A percentile compares a stretch with the other conserved stretches of the same genome.
Conservation (phyloP, 225 moss, liverwort and hornwort species). For the Pseudoscleropodium purum region DNA sequence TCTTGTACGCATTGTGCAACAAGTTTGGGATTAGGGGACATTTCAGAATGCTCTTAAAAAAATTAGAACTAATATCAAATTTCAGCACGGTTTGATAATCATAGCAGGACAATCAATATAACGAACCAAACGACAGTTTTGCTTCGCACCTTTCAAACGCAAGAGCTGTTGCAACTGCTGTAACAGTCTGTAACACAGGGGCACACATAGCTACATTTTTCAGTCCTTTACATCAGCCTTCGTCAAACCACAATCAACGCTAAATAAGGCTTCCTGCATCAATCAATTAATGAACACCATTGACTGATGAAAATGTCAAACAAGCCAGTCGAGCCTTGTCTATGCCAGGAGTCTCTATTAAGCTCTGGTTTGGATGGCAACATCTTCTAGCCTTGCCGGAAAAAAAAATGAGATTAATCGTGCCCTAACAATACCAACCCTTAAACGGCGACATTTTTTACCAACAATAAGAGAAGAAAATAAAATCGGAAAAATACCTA, state of each 20-base stretch:
- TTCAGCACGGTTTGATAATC: background rate
- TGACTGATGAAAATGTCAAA: background rate
- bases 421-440: background rate
- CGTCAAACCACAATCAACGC: background rate
- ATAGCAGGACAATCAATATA: background rate
- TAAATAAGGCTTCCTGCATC: background rate
- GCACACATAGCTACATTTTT: background rate
- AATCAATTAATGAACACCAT: background rate
- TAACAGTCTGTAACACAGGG: constrained; percentile 52
- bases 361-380: background rate
- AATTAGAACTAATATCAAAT: background rate
- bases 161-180: constrained; percentile 78
- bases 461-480: background rate
- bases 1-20: background rate
- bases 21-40: background rate
- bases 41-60: background rate
- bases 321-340: background rate
- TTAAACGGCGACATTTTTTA: background rate
- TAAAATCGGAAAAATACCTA: background rate
- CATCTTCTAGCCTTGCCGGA: background rate
- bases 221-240: background rate
- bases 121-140: background rate
- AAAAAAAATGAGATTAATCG: background rate
- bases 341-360: background rate
- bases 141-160: constrained; percentile 69